These are phyloP conservation scores for Talaromyces thailandensis DNA, from an alignment of 495 filamentous ascomycete genomes.

Conservation along the genomic window DNA sequence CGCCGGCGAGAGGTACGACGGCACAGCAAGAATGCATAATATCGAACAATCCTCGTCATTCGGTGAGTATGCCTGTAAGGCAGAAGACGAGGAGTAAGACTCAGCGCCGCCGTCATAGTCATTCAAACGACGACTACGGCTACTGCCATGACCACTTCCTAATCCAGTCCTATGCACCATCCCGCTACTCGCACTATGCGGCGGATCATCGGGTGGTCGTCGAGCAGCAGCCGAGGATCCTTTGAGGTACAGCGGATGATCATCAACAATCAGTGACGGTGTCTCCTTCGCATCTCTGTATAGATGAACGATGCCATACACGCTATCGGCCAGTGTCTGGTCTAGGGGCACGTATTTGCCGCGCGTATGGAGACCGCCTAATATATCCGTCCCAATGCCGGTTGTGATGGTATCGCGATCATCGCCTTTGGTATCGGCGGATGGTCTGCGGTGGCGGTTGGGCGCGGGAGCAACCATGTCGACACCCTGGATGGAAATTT, in stretches of 20 bases:
- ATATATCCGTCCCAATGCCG: constrained; percentile 41
- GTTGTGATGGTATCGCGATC: constrained; percentile 31
- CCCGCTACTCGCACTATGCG: not conserved
- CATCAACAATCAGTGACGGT: constrained; percentile 32
- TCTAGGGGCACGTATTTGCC: constrained; percentile 70
- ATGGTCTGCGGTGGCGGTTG: constrained; percentile 9
- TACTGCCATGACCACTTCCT: not conserved
- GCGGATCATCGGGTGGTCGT: constrained; percentile 19
- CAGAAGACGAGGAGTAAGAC: constrained; percentile 63
- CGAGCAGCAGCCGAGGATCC: constrained; percentile 29
- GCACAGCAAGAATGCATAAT: constrained; percentile 88
- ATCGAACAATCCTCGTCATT: constrained; percentile 69
- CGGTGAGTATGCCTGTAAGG: not conserved
- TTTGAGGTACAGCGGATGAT: constrained; percentile 32
- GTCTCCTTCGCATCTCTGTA: constrained; percentile 82
- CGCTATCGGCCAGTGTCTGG: constrained; percentile 67
- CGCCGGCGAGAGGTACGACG: constrained; percentile 80
- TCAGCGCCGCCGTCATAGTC: constrained; percentile 36
- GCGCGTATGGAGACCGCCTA: constrained; percentile 57
- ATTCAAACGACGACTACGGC: constrained; percentile 8
- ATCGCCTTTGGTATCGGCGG: constrained; percentile 11
- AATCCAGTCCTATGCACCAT: not conserved
- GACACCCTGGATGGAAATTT: constrained; percentile 56
- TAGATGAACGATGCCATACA: constrained; percentile 90
- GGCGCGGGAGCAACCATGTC: constrained; percentile 45